Evolutionary conservation across 2,329 filamentous ascomycete species (phyloP), one percentile per base, ranked within the genome.

Genomic region (Ascochyta viciae-villosae): DNA sequence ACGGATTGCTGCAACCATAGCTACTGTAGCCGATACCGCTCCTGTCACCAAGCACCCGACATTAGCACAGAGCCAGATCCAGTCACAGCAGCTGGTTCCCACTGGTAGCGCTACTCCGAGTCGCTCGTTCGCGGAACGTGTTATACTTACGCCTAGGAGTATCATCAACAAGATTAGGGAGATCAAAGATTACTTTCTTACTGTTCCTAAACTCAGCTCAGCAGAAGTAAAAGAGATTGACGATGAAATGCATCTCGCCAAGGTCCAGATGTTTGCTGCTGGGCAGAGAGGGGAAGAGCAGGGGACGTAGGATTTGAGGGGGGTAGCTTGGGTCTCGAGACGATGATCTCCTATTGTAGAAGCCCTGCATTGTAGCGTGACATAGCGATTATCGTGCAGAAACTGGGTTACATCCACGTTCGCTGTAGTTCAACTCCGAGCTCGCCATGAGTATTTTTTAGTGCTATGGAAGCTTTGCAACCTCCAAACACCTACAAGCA

Each of bases 191-290:
- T 79, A 89, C 0, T 74, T 95, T 23, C 79, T 81, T 19, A 82
- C 86, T 60, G 60, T 54, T 5, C 65, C 64, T 50, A 78, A 77
- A 26, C 80, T 87, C 22, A 80, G 83, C 15, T 76, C 96, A 38
- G 80, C 84, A 10, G 87, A 91, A 58, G 85, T 92, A 49, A 83
- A 87, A 56, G 82, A 88, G 70, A 82, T 95, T 62, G 91, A 95
- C 68, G 89, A 93, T 70, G 78, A 91, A 65, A 81, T 95, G 70
- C 91, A 93, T 79, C 89, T 94, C 72, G 85, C 94, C 62, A 88
- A 90, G 73, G 82, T 85, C 60, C 87, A 89, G 72, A 82, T 93
- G 47, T 90, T 89, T 72, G 85, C 88, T 52, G 91, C 90, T 15
- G 87, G 87, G 66, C 80, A 80, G 66, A 82, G 89, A 23, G 65